phyloP scores from a whole-genome alignment of 2,329 filamentous ascomycete species.

The Penicillium fuscoglaucum region DNA sequence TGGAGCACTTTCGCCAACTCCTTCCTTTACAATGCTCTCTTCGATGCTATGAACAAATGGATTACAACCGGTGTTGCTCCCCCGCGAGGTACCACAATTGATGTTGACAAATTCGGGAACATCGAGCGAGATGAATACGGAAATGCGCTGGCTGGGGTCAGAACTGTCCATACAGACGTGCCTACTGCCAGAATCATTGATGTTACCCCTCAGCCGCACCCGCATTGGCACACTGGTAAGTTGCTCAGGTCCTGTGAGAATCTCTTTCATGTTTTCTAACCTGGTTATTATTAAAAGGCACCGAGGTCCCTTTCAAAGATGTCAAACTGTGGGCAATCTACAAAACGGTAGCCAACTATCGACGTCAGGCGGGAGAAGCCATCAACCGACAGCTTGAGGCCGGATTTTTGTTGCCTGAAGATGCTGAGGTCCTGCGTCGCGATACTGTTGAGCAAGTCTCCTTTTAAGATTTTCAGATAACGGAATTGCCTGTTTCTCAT shows the following conservation, averaged over 20 bases:
- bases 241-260: background rate
- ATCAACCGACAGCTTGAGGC: background rate
- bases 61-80: background rate
- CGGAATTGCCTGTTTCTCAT: background rate
- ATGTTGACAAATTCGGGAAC: background rate
- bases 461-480: background rate
- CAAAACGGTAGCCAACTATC: conserved; percentile 1
- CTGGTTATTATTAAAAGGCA: background rate
- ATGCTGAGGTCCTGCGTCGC: background rate
- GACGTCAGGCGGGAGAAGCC: background rate
- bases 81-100: background rate
- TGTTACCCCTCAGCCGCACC: background rate
- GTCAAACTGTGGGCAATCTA: background rate
- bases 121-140: background rate
- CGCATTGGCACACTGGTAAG: conserved; percentile 4
- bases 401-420: background rate
- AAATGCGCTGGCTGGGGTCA: background rate
- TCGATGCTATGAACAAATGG: conserved; percentile 7
- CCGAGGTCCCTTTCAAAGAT: background rate
- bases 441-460: conserved; percentile 4
- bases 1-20: conserved; percentile 4
- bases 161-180: conserved; percentile 6
- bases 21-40: conserved; percentile 2
- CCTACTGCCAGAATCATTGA: background rate
- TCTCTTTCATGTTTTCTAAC: background rate